Conservation (phyloP, 2,329 filamentous ascomycete genomes). For the Colletotrichum gigasporum region DNA sequence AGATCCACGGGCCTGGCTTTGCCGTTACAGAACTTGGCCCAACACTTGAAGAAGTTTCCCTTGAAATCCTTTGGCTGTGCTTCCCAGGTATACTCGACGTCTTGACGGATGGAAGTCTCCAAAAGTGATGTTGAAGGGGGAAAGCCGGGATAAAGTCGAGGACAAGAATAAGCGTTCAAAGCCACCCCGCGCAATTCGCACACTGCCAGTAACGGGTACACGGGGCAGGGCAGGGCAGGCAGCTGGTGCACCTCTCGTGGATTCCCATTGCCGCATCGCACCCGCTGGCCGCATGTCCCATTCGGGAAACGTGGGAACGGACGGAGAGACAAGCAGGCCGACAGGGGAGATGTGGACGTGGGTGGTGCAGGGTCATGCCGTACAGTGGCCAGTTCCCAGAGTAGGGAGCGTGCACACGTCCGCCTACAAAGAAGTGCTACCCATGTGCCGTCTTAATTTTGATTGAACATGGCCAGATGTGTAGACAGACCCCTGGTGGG, state of each 20-base stretch:
- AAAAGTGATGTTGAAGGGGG: not conserved
- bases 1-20: constrained; percentile 16
- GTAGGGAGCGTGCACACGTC: not conserved
- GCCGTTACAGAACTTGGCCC: not conserved
- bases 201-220: constrained; percentile 8
- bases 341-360: constrained; percentile 19
- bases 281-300: constrained; percentile 8
- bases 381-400: constrained; percentile 6
- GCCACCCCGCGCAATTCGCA: constrained; percentile 13
- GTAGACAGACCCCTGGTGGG: constrained; percentile 20
- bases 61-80: not conserved
- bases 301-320: constrained; percentile 21
- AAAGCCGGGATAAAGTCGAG: not conserved
- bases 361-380: not conserved
- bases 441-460: constrained; percentile 9
- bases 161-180: not conserved
- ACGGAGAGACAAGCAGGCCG: constrained; percentile 8
- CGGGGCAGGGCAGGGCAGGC: constrained; percentile 14
- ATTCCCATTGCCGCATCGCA: constrained; percentile 23
- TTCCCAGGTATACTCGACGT: not conserved
- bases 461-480: constrained; percentile 8
- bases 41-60: not conserved
- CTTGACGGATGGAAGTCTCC: not conserved
- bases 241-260: constrained; percentile 20
- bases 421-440: constrained; percentile 1